A percentile compares a stretch with the other conserved stretches of the same genome.
Conservation (phyloP, 345 rosid species). For the Gossypium raimondii region DNA sequence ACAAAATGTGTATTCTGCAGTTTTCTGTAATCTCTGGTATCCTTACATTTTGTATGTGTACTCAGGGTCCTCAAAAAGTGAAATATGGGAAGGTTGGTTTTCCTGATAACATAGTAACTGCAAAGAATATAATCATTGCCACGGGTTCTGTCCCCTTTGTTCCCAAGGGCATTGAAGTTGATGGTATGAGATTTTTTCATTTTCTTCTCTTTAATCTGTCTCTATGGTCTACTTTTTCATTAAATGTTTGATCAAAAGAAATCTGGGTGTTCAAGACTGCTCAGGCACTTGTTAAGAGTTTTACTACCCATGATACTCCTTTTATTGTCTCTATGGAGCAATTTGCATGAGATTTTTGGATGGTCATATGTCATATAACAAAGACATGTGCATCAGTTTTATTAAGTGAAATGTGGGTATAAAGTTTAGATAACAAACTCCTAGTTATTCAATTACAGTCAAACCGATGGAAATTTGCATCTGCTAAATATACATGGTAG, state of each 20-base stretch:
- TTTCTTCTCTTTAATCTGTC: background rate
- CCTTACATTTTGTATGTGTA: constrained; percentile 16
- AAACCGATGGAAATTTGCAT: background rate
- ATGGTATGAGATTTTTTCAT: constrained; percentile 49
- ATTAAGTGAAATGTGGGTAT: background rate
- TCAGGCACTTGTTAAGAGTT: background rate
- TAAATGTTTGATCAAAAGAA: constrained; percentile 7
- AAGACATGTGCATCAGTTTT: background rate
- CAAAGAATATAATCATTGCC: constrained; percentile 79
- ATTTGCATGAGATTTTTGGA: background rate
- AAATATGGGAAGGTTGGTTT: constrained; percentile 65
- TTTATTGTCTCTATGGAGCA: background rate
- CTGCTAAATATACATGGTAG: background rate
- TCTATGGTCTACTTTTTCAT: background rate
- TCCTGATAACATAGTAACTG: constrained; percentile 59
- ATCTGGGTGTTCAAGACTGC: background rate
- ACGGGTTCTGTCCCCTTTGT: constrained; percentile 99
- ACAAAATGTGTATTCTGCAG: background rate
- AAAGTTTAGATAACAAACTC: background rate
- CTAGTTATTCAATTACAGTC: background rate
- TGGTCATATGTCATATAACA: background rate
- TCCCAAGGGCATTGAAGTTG: constrained; percentile 98
- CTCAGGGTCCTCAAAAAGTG: constrained; percentile 91
- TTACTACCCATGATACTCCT: background rate
- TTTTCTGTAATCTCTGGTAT: constrained; percentile 1